Evolutionary conservation across 2,329 filamentous ascomycete genomes (phyloP).

Genomic region (Tolypocladium paradoxum): DNA sequence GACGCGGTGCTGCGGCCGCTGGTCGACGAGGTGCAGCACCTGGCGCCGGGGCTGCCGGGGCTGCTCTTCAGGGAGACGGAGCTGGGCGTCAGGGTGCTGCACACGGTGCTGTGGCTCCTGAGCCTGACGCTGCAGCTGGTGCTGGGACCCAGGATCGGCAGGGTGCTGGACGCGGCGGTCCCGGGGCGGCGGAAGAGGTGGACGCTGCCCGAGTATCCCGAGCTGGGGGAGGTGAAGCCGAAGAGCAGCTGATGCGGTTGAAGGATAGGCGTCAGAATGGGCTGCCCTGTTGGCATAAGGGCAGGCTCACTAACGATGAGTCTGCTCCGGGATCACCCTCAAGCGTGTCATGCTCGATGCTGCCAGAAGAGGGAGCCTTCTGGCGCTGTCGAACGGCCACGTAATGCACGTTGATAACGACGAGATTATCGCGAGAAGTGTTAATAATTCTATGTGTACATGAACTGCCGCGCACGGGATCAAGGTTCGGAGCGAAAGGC

Average conservation of each 20-base stretch:
- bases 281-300: neutral
- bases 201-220: neutral
- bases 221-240: neutral
- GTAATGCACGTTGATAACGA: no score
- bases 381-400: no score
- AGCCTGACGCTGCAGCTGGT: neutral
- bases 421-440: no score
- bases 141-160: neutral
- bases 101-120: slow-evolving; percentile 1
- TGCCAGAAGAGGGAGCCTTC: no score
- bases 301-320: no score
- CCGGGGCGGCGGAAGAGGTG: neutral
- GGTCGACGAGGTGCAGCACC: slow-evolving; percentile 26
- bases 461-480: no score
- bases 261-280: no score
- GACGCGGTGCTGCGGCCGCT: slow-evolving; percentile 28
- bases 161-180: neutral
- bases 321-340: no score
- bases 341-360: no score
- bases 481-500: no score
- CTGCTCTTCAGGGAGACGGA: slow-evolving; percentile 15
- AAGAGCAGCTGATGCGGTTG: neutral
- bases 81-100: slow-evolving; percentile 14
- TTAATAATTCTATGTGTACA: no score
- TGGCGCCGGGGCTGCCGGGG: slow-evolving; percentile 15